Evolutionary conservation across 495 filamentous ascomycete genomes (phyloP).

Genomic region (Saxophila tyrrhenica): DNA sequence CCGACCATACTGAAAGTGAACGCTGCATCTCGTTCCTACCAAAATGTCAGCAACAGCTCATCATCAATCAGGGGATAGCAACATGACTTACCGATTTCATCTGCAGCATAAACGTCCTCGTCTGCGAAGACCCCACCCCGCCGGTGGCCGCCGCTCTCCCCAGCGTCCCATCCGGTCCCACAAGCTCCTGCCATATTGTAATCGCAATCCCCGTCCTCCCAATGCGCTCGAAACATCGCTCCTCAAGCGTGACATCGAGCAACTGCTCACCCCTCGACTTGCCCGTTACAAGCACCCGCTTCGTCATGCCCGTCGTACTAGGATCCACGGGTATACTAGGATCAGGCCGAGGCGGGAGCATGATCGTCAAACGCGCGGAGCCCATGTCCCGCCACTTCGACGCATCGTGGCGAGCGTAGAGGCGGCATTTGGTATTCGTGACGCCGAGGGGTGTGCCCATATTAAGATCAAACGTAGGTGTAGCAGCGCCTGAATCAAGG

Average conservation of each 20-base stretch:
- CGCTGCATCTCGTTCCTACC: conserved; percentile 22
- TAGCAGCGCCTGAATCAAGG: conserved; percentile 38
- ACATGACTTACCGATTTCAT: conserved; percentile 20
- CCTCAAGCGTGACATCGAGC: conserved; percentile 73
- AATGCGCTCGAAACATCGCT: conserved; percentile 72
- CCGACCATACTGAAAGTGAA: conserved; percentile 25
- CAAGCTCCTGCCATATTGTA: conserved; percentile 72
- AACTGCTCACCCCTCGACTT: conserved; percentile 56
- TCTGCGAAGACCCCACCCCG: conserved; percentile 54
- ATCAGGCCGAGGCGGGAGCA: conserved; percentile 45
- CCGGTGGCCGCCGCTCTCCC: conserved; percentile 58
- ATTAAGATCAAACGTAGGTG: conserved; percentile 45
- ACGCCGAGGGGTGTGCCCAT: conserved; percentile 44
- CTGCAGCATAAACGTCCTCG: conserved; percentile 75
- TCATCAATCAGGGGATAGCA: neutral
- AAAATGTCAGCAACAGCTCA: neutral
- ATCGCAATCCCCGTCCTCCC: conserved; percentile 76
- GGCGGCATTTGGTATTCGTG: conserved; percentile 66
- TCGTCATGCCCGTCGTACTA: conserved; percentile 42
- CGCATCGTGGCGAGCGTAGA: conserved; percentile 65
- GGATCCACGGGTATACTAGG: conserved; percentile 20
- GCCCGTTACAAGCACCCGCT: conserved; percentile 65
- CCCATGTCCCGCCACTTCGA: conserved; percentile 88
- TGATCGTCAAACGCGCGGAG: conserved; percentile 68
- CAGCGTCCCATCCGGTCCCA: conserved; percentile 54